These are phyloP conservation scores for Clonostachys chloroleuca DNA, from an alignment of 2,329 filamentous ascomycete species.

Conservation along the genomic window DNA sequence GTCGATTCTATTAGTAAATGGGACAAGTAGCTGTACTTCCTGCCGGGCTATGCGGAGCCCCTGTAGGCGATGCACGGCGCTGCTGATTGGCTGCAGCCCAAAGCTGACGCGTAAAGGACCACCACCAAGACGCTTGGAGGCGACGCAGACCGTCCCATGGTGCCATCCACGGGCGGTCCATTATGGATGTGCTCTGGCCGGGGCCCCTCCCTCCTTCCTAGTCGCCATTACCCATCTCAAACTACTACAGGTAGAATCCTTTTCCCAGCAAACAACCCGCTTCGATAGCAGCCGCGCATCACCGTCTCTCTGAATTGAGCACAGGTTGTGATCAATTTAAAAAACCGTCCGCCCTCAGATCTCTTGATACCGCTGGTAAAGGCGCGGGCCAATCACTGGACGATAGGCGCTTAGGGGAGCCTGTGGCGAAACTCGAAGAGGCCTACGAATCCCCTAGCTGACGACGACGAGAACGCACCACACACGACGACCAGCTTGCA, in stretches of 20 bases:
- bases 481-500: neutral
- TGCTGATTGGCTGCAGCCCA: conserved; percentile 1
- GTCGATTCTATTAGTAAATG: neutral
- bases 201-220: neutral
- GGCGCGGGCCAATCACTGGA: neutral
- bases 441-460: conserved; percentile 9
- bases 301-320: too few relatives aligned
- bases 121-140: neutral
- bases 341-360: too few relatives aligned
- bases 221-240: neutral
- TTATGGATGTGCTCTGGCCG: neutral
- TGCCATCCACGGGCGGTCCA: neutral
- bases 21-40: conserved; percentile 2
- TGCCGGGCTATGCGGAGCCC: neutral
- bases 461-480: conserved; percentile 4
- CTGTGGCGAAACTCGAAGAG: conserved; percentile 8
- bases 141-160: neutral
- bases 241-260: too few relatives aligned
- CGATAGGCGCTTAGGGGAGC: conserved; percentile 1
- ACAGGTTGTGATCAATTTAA: too few relatives aligned
- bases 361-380: too few relatives aligned
- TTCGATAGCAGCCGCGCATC: too few relatives aligned
- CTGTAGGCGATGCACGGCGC: neutral
- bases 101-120: conserved; percentile 4
- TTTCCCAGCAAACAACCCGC: too few relatives aligned